A percentile compares a stretch with the other conserved stretches of the same genome.
These are phyloP conservation scores for Naganishia vaughanmartiniae DNA, from an alignment of 768 basidiomycete genomes.

Conservation along the genomic window DNA sequence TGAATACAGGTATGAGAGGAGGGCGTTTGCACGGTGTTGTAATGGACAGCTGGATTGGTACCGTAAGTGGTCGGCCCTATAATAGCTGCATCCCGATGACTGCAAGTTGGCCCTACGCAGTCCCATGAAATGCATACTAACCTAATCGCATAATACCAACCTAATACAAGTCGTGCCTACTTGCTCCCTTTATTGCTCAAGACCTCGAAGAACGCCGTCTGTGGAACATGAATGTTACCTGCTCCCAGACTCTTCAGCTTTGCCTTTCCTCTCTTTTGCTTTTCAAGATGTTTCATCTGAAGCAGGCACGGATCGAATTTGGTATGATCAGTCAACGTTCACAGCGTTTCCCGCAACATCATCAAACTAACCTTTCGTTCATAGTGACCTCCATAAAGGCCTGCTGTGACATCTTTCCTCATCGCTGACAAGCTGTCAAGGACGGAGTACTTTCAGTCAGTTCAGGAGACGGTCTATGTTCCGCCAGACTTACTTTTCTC, in stretches of 20 bases:
- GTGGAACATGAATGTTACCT: constrained; percentile 74
- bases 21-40: too few relatives aligned
- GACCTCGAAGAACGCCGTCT: constrained; percentile 92
- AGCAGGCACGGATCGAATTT: background rate
- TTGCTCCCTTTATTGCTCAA: constrained; percentile 52
- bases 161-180: background rate
- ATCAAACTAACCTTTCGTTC: constrained; percentile 77
- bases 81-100: too few relatives aligned
- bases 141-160: background rate
- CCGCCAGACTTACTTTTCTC: constrained; percentile 61
- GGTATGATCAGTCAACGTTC: background rate
- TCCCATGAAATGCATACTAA: too few relatives aligned
- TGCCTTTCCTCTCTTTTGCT: constrained; percentile 87
- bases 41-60: too few relatives aligned
- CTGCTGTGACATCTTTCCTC: constrained; percentile 76
- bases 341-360: background rate
- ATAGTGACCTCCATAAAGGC: constrained; percentile 90
- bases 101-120: too few relatives aligned
- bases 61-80: too few relatives aligned
- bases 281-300: constrained; percentile 55
- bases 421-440: constrained; percentile 62
- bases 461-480: background rate
- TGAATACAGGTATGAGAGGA: too few relatives aligned
- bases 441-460: background rate
- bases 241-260: constrained; percentile 74